Evolutionary conservation across 2,329 filamentous ascomycete species (phyloP).

Genomic region (Exophiala xenobiotica): DNA sequence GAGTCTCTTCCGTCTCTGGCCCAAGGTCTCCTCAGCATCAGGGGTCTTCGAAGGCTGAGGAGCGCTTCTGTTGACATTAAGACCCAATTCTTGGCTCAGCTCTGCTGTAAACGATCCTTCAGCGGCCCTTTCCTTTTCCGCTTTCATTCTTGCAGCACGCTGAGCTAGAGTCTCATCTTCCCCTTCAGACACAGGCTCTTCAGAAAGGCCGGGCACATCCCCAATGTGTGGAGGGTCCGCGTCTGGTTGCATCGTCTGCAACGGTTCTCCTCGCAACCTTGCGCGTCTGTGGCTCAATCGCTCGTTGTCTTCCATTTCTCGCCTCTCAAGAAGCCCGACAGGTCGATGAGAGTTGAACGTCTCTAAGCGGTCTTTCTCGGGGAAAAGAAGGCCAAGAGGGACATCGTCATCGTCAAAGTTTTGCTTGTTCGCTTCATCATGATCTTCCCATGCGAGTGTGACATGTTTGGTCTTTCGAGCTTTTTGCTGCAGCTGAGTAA

Average conservation of each 20-base stretch:
- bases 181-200: slow-evolving; percentile 31
- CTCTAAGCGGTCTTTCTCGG: slow-evolving; percentile 44
- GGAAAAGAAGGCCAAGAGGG: slow-evolving; percentile 78
- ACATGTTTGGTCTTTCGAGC: slow-evolving; percentile 72
- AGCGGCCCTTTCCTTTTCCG: slow-evolving; percentile 35
- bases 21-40: slow-evolving; percentile 47
- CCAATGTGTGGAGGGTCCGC: slow-evolving; percentile 35
- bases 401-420: slow-evolving; percentile 76
- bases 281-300: slow-evolving; percentile 76
- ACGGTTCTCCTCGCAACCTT: slow-evolving; percentile 64
- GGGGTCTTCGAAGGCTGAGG: slow-evolving; percentile 27
- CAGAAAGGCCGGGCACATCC: slow-evolving; percentile 30
- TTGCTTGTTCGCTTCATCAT: slow-evolving; percentile 48
- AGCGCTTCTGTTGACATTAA: slow-evolving; percentile 26
- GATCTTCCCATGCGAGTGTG: slow-evolving; percentile 87
- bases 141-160: slow-evolving; percentile 42
- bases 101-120: slow-evolving; percentile 45
- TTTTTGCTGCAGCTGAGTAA: slow-evolving; percentile 79
- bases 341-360: slow-evolving; percentile 36
- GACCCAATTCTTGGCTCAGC: slow-evolving; percentile 43
- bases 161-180: slow-evolving; percentile 49
- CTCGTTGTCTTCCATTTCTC: slow-evolving; percentile 88
- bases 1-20: slow-evolving; percentile 46
- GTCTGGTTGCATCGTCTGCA: slow-evolving; percentile 35
- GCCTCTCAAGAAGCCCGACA: slow-evolving; percentile 59